Base-by-base conservation (phyloP, 2,329 filamentous ascomycete genomes). In the Magnaporthales sp. region DNA sequence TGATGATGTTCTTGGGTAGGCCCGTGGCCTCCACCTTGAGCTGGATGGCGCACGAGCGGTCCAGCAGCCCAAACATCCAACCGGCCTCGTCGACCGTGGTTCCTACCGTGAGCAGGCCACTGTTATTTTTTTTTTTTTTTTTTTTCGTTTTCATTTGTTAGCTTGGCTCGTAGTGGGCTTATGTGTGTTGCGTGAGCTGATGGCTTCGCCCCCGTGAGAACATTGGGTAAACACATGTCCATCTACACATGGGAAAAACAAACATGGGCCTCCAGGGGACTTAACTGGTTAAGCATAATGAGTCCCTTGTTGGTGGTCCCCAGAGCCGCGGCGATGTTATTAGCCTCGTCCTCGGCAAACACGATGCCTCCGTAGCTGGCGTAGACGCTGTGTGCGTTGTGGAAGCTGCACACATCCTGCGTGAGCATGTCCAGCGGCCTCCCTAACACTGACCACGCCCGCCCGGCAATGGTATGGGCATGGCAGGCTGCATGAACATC, bases 81-180 rank as follows among this genome's bases (percentile, higher is more conserved):
- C 86, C 87, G 1, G 90, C 90, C 75, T 92, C 90, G 73, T 92
- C 90, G 2, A 92, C 89, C 0, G 90, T 92, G 7, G 75, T 72
- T 4, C 90, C 90, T 0, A 91, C 89, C 0, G 88, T 91, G 64
- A 92, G 76, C 46, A 93, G 77, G 0, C 90, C 90, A 75, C 63
- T 64, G 38, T 6, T 19, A 24, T 26, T 27, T 26, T 61, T 61
- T 3, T 61, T 3, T 4, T n/a, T 51, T n/a, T n/a, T 46, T 46
- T 3, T 19, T 10, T 46, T 7, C n/a, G n/a, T n/a, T n/a, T n/a
- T n/a, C n/a, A n/a, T n/a, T 6, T 46, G 38, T 46, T n/a, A 46
- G 38, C n/a, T 46, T 7, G n/a, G n/a, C n/a, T n/a, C n/a, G n/a
- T n/a, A n/a, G n/a, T n/a, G n/a, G n/a, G n/a, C n/a, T n/a, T n/a